These are phyloP conservation scores for Tetragonia tetragonoides DNA, from an alignment of 148 eudicot genomes.

Conservation along the genomic window DNA sequence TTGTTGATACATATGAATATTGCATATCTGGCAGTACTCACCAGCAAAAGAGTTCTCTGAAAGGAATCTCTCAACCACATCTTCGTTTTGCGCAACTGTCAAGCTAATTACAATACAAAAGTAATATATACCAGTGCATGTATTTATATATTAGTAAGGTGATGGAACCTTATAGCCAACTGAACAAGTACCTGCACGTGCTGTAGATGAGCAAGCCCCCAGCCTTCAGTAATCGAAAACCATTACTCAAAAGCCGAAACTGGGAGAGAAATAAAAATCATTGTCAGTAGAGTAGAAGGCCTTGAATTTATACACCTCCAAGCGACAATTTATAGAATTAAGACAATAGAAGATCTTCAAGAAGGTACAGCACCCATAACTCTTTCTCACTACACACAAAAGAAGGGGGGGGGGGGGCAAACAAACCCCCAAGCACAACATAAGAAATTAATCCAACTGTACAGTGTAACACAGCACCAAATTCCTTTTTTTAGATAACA, in stretches of 20 bases:
- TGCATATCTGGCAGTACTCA: slow-evolving; percentile 28
- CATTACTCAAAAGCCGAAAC: slow-evolving; percentile 84
- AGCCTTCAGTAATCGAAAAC: slow-evolving; percentile 79
- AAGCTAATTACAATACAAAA: slow-evolving; percentile 46
- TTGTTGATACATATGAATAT: background rate
- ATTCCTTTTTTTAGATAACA: too few relatives aligned
- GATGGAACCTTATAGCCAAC: background rate
- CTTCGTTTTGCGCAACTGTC: slow-evolving; percentile 94
- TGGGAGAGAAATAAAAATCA: slow-evolving; percentile 32
- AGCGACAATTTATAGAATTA: background rate
- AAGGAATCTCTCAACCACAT: slow-evolving; percentile 81
- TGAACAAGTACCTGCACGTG: slow-evolving; percentile 78
- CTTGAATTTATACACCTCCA: background rate
- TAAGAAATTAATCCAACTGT: background rate
- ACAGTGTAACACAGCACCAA: too few relatives aligned
- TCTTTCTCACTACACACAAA: background rate
- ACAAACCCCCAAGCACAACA: background rate
- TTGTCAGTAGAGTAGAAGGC: background rate
- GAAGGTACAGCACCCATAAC: background rate
- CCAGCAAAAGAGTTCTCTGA: slow-evolving; percentile 66
- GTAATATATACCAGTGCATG: slow-evolving; percentile 1
- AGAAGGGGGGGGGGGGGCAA: background rate
- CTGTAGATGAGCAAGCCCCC: slow-evolving; percentile 93
- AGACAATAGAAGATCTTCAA: background rate
- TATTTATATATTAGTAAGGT: background rate